Conservation (phyloP, 345 rosid genomes). For the Linum lewisii region DNA sequence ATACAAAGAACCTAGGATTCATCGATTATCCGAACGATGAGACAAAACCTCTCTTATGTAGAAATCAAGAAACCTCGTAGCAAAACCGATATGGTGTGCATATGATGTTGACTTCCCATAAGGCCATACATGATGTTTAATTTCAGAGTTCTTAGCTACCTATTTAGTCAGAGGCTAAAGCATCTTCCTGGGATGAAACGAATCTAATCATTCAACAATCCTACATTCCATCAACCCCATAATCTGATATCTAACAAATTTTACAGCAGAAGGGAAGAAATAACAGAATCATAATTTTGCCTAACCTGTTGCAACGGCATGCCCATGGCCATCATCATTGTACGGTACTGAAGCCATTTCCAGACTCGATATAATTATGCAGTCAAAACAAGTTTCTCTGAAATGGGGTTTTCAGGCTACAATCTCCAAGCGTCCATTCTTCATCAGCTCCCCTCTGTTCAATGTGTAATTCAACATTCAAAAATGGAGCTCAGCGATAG, state of each 20-base stretch:
- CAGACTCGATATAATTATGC: not conserved
- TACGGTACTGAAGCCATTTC: not conserved
- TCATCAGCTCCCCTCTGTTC: not conserved
- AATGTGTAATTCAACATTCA: not conserved
- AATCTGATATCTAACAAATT: not conserved
- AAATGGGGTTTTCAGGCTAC: not conserved
- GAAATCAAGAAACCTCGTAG: too few species aligned
- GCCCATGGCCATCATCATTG: not conserved
- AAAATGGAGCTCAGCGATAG: not conserved
- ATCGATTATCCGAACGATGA: not conserved
- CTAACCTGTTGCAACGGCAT: not conserved
- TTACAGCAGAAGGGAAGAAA: not conserved
- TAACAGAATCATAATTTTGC: not conserved
- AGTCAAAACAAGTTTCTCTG: not conserved
- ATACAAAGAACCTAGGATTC: not conserved
- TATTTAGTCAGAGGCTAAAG: too few species aligned
- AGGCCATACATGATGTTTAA: too few species aligned
- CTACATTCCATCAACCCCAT: not conserved
- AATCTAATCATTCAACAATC: not conserved
- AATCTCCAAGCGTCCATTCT: not conserved
- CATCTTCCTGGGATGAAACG: not conserved
- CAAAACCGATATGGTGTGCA: too few species aligned
- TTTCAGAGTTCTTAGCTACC: too few species aligned
- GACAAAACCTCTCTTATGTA: too few species aligned
- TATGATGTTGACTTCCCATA: too few species aligned